Evolutionary conservation across 257 asterid species (phyloP).

Genomic region (Nicotiana sylvestris): DNA sequence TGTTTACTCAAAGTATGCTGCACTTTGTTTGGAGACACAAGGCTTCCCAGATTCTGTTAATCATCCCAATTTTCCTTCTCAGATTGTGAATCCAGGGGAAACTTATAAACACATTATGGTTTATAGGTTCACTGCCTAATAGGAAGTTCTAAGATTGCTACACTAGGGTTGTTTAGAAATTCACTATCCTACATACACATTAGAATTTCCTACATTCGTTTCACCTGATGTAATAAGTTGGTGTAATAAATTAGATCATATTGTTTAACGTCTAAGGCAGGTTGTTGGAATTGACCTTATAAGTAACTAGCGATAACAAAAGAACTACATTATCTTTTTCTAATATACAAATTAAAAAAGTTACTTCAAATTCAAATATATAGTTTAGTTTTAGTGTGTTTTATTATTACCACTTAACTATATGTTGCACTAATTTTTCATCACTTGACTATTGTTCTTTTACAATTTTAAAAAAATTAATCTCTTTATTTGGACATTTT

Average conservation of each 20-base stretch:
- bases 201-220: not conserved
- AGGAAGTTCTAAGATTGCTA: not conserved
- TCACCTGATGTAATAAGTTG: not conserved
- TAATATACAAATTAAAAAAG: no score
- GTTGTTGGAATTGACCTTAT: not conserved
- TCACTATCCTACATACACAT: not conserved
- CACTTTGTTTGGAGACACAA: slow-evolving; percentile 71
- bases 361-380: no score
- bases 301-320: not conserved
- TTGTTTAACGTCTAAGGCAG: not conserved
- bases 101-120: slow-evolving; percentile 59
- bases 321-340: no score
- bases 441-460: no score
- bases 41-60: slow-evolving; percentile 90
- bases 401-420: no score
- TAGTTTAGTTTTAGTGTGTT: no score
- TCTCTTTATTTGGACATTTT: no score
- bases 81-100: slow-evolving; percentile 62
- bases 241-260: not conserved
- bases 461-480: no score
- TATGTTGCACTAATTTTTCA: no score
- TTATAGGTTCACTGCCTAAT: slow-evolving; percentile 55
- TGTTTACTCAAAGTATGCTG: slow-evolving; percentile 45
- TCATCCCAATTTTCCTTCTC: slow-evolving; percentile 70
- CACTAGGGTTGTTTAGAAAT: no score